These are phyloP conservation scores for Pseudohyphozyma bogoriensis DNA, from an alignment of 768 basidiomycete species.

Conservation along the genomic window DNA sequence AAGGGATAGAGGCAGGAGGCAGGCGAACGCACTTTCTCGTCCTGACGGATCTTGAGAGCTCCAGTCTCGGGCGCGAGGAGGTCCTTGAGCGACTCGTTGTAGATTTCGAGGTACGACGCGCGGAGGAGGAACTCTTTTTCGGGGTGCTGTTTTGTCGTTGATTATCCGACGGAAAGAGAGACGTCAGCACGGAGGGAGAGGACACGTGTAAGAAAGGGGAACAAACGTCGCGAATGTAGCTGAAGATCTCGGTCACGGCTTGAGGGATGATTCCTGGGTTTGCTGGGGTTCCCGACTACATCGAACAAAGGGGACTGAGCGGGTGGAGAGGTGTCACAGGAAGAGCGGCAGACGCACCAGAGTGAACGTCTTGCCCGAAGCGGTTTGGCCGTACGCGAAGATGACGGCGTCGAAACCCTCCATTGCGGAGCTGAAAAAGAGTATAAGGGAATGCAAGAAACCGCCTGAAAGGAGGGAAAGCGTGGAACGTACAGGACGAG, in stretches of 20 bases:
- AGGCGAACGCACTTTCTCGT: constrained; percentile 16
- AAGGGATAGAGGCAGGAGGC: background rate
- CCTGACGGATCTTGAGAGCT: constrained; percentile 28
- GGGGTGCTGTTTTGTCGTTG: constrained; percentile 44
- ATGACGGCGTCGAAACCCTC: constrained; percentile 93
- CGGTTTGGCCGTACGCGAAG: constrained; percentile 79
- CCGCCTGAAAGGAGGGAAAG: rapidly evolving
- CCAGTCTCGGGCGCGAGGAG: constrained; percentile 48
- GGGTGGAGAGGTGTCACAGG: background rate
- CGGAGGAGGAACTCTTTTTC: constrained; percentile 86
- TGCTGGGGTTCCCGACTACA: constrained; percentile 43
- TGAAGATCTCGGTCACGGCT: constrained; percentile 84
- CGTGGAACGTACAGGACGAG: constrained; percentile 26
- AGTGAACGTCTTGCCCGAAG: constrained; percentile 65
- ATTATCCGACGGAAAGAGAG: background rate
- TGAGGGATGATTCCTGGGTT: constrained; percentile 94
- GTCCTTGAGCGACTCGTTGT: constrained; percentile 64
- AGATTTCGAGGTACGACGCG: constrained; percentile 62
- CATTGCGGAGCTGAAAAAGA: constrained; percentile 52
- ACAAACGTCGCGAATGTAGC: constrained; percentile 54
- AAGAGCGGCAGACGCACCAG: constrained; percentile 10
- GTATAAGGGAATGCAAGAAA: background rate
- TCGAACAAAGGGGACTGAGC: background rate
- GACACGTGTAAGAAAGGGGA: background rate
- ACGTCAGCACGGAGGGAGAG: background rate